These are phyloP conservation scores for Ilyonectria robusta DNA, from an alignment of 2,329 filamentous ascomycete genomes.

Conservation along the genomic window DNA sequence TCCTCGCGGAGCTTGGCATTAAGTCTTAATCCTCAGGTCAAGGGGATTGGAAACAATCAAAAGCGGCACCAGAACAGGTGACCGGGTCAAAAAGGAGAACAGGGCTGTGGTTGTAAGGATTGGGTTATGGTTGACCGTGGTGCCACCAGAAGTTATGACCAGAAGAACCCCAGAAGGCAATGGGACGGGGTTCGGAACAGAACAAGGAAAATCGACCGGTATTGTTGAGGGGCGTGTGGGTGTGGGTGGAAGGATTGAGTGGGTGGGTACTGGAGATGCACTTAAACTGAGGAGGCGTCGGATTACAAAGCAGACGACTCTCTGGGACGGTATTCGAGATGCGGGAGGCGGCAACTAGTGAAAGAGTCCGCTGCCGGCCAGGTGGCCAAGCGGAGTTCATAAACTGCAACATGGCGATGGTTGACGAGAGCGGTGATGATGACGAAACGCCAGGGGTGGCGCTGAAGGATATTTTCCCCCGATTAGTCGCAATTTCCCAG, in stretches of 20 bases:
- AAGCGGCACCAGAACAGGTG: constrained; percentile 6
- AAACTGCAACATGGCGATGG: not conserved
- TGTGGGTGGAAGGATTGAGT: constrained; percentile 4
- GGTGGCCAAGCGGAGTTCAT: constrained; percentile 9
- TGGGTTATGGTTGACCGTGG: constrained; percentile 2
- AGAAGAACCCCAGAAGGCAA: constrained; percentile 10
- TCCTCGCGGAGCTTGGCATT: not conserved
- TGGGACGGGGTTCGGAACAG: constrained; percentile 25
- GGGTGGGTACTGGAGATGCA: constrained; percentile 15
- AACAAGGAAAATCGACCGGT: constrained; percentile 18
- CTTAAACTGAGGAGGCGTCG: constrained; percentile 9
- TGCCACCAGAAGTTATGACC: constrained; percentile 8
- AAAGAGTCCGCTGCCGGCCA: constrained; percentile 7
- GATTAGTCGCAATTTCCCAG: not conserved
- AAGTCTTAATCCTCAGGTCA: not conserved
- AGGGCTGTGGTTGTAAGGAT: constrained; percentile 8
- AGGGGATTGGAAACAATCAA: not conserved
- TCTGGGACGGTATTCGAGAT: constrained; percentile 9
- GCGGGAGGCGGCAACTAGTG: constrained; percentile 7
- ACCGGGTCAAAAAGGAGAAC: constrained; percentile 3
- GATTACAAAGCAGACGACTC: constrained; percentile 31
- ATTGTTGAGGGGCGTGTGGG: constrained; percentile 23
- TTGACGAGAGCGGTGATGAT: constrained; percentile 2
- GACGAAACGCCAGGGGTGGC: constrained; percentile 1
- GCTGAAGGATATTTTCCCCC: not conserved